A percentile compares a stretch with the other conserved stretches of the same genome.
phyloP scores from a whole-genome alignment of 2,329 filamentous ascomycete genomes.

The Colletotrichum nymphaeae region DNA sequence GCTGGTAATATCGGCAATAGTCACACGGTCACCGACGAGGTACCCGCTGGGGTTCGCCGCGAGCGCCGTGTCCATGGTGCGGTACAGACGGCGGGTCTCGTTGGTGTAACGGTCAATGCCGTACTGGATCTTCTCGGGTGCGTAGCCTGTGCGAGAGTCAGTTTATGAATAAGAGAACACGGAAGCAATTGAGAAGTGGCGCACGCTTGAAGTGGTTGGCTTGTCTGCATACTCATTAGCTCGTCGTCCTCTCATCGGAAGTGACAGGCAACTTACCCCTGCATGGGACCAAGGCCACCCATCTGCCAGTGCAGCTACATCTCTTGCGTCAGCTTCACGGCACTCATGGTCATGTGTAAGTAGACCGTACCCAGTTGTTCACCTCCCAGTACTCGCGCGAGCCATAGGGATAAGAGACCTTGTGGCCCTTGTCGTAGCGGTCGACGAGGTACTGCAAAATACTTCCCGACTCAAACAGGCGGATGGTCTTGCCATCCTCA shows the following conservation, averaged over 20 bases:
- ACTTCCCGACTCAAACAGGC: conserved; percentile 84
- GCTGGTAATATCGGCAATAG: conserved; percentile 82
- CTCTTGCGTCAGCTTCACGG: conserved; percentile 22
- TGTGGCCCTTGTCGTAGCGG: conserved; percentile 83
- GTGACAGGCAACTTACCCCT: conserved; percentile 56
- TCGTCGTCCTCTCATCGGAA: not conserved
- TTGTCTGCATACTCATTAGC: conserved; percentile 57
- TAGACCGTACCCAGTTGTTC: conserved; percentile 74
- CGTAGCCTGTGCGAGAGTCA: conserved; percentile 66
- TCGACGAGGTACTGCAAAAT: conserved; percentile 89
- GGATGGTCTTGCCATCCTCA: conserved; percentile 77
- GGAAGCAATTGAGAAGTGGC: conserved; percentile 35
- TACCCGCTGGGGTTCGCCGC: conserved; percentile 65
- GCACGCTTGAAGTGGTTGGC: conserved; percentile 83
- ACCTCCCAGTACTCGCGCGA: conserved; percentile 82
- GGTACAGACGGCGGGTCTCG: conserved; percentile 85
- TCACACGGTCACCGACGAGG: conserved; percentile 75
- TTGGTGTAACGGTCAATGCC: conserved; percentile 85
- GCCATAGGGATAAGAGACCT: conserved; percentile 81
- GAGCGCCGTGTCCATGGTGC: conserved; percentile 80
- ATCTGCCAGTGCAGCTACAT: conserved; percentile 77
- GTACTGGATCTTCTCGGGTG: conserved; percentile 85
- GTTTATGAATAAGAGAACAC: not conserved
- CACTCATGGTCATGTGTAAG: not conserved
- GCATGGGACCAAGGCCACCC: conserved; percentile 84